Evolutionary conservation across 164 flowering plant genomes (phyloP), one percentile per base, ranked within the genome.

Genomic region (Litsea cubeba): DNA sequence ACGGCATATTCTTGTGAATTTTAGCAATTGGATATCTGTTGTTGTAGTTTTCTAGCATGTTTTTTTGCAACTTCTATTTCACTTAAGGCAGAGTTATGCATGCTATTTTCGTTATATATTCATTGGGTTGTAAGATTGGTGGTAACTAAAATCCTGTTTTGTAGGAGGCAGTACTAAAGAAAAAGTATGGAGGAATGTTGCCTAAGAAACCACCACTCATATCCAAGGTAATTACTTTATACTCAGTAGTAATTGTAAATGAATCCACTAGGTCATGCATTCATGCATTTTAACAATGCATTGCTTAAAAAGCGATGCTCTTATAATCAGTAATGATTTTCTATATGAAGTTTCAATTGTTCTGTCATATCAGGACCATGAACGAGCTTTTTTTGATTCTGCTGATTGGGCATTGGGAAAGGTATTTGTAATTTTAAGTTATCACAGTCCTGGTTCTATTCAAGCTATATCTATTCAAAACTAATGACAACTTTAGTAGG

Each of bases 381-480:
- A 94, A 76, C 95, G 97, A 64, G 98, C 98, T 65, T 94, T 92
- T 77, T 94, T 94, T 81, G 98, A 94, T 82, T 94, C 98, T 78
- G 98, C 98, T 77, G 98, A 94, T 79, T 94, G 98, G 98, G 98
- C 98, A 50, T 82, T 94, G 76, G 96, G 97, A 79, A 94, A 94
- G 96, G 98, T 92, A 81, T 62, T 49, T 70, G 62, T 30, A 20
- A 54, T 54, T 54, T 54, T 54, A 15, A 54, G n/a, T 5, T 73
- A 18, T 60, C 17, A 2, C 18, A 30, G 25, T 28, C 49, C 68
- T 35, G 46, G 7, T 20, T 71, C 66, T 23, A 24, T 68, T 11
- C 32, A 32, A 28, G 72, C 22, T 70, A 50, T 25, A 35, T 23
- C 24, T 10, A 58, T 25, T 64, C 15, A 1, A 23, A 14, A 14